Base-by-base conservation (phyloP, 805 yeast genomes). In the Yarrowia osloensis region DNA sequence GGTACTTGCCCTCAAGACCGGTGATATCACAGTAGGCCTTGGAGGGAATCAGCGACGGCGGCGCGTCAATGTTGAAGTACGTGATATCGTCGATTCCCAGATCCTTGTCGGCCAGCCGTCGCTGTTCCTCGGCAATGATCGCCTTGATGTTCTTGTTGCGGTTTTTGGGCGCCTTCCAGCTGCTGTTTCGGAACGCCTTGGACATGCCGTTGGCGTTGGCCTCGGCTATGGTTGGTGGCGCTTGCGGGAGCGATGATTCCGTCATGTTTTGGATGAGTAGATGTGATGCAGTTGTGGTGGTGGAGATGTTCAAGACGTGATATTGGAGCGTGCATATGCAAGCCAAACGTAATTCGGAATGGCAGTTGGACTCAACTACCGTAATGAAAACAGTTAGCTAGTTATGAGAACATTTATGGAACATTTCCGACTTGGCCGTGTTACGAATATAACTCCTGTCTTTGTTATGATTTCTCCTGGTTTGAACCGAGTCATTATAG, bases 21-120 rank as follows among this genome's bases (percentile, higher is more conserved):
- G 98, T 94, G 57, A 94, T 86, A 74, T 95, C 99, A 77, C 99
- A 94, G 77, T 91, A 93, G 70, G 86, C 88, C 78, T 88, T 91
- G 19, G 82, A 79, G 0, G 98, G 98, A 70, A 80, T 84, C 70
- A 92, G 77, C 3, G 95, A 88, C 0, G 98, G 98, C 2, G 97
- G 97, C 0, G 97, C 96, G 31, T 85, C 85, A 6, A 93, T 79
- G 42, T 88, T 84, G 69, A 86, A 83, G 76, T 85, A 90, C 0
- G 94, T 89, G 12, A 91, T 86, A 73, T 22, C 70, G 70, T 71
- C 78, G 33, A 81, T 70, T 9, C 69, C 42, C 12, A 49, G 67
- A 15, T 47, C 37, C 19, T 39, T 28, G 11, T 69, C 70, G 2
- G 78, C 83, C 33, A 86, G 78, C 55, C 94, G 84, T 73, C 89